phyloP scores from a whole-genome alignment of 2,329 filamentous ascomycete species.

The Boeremia lycopersici region DNA sequence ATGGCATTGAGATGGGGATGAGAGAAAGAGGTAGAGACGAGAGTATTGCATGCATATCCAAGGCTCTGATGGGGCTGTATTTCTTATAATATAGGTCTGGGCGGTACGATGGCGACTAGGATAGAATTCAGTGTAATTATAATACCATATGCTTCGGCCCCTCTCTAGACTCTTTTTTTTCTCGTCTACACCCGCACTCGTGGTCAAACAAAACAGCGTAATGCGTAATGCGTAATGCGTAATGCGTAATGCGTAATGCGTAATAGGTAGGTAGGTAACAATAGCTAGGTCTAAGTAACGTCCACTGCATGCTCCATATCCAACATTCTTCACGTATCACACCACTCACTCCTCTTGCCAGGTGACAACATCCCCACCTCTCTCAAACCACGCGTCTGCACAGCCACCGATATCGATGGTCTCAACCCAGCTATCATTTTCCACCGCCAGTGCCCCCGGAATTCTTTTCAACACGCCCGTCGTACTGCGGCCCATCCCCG shows the following conservation, averaged over 20 bases:
- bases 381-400: conserved; percentile 38
- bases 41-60: conserved; percentile 7
- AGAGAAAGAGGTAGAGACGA: background rate
- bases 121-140: conserved; percentile 19
- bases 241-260: background rate
- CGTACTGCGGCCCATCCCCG: conserved; percentile 20
- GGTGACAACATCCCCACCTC: conserved; percentile 34
- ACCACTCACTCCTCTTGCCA: conserved; percentile 13
- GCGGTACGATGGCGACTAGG: background rate
- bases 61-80: background rate
- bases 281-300: background rate
- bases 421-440: conserved; percentile 39
- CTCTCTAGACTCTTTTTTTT: background rate
- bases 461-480: conserved; percentile 23
- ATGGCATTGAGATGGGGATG: conserved; percentile 10
- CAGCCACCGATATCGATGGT: conserved; percentile 34
- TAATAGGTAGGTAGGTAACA: background rate
- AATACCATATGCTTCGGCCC: conserved; percentile 12
- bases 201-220: no score
- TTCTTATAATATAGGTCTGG: background rate
- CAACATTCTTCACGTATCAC: background rate
- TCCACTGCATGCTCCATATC: background rate
- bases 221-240: background rate
- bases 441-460: conserved; percentile 31
- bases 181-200: no score